Evolutionary conservation across 2,329 filamentous ascomycete genomes (phyloP).

Genomic region (Penicillium capsulatum): DNA sequence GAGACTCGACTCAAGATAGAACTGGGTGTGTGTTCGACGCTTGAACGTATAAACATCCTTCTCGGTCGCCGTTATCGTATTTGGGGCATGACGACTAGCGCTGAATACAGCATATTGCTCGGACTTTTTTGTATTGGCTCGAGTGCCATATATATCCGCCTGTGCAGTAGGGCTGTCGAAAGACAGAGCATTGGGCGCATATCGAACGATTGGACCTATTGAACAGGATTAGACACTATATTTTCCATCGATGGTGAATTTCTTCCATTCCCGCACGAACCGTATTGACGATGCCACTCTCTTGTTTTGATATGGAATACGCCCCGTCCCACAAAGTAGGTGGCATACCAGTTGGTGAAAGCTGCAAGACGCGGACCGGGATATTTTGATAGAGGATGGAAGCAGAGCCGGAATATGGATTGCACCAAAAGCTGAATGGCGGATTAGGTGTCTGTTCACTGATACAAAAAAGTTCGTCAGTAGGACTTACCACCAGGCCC

Average conservation of each 20-base stretch:
- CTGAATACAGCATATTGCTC: slow-evolving; percentile 1
- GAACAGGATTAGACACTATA: no score
- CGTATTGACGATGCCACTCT: slow-evolving; percentile 7
- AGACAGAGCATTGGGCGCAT: slow-evolving; percentile 21
- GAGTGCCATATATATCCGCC: slow-evolving; percentile 40
- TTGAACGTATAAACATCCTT: slow-evolving; percentile 1
- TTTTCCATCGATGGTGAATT: no score
- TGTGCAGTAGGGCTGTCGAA: slow-evolving; percentile 15
- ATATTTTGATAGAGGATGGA: background rate
- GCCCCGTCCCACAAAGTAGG: background rate
- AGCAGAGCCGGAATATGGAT: background rate
- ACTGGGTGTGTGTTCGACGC: background rate
- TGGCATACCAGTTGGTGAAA: background rate
- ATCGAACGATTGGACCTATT: slow-evolving; percentile 29
- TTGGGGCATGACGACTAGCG: slow-evolving; percentile 3
- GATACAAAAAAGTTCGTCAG: no score
- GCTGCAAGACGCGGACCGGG: background rate
- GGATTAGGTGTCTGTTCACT: no score
- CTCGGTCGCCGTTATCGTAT: slow-evolving; percentile 1
- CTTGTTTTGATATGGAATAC: background rate
- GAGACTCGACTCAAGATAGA: background rate
- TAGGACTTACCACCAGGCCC: no score
- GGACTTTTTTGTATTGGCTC: background rate
- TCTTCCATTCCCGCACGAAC: slow-evolving; percentile 1
- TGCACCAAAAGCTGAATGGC: background rate